Conservation (phyloP, 371 early-diverging fungal genomes). For the Saksenaea vasiformis region DNA sequence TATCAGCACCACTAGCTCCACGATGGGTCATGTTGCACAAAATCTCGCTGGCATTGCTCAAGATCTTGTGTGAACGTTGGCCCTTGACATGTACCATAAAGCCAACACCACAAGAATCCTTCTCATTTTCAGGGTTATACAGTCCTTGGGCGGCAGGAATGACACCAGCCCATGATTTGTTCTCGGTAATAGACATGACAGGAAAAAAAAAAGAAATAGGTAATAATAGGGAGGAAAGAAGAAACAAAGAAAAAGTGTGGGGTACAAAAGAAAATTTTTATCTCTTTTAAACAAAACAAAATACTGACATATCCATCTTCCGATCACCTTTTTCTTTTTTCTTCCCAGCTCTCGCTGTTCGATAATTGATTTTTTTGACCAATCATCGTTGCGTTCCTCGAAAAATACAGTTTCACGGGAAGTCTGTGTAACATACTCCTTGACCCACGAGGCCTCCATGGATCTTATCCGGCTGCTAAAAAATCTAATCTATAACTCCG, state of each 20-base stretch:
- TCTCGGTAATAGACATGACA: background rate
- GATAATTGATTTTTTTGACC: background rate
- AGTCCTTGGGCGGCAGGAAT: conserved; percentile 80
- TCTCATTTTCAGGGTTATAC: conserved; percentile 81
- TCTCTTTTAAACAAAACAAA: background rate
- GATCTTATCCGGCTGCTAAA: background rate
- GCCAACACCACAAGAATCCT: conserved; percentile 93
- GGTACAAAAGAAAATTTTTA: background rate
- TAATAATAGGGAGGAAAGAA: background rate
- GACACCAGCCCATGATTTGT: conserved; percentile 20
- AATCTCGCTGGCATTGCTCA: conserved; percentile 75
- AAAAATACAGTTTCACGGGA: background rate
- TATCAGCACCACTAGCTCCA: conserved; percentile 92
- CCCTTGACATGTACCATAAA: conserved; percentile 88
- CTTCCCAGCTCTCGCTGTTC: conserved; percentile 4
- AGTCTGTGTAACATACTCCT: background rate
- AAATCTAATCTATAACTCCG: conserved; percentile 7
- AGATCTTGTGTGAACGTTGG: conserved; percentile 72
- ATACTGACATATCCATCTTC: background rate
- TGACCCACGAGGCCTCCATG: background rate
- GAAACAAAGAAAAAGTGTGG: background rate
- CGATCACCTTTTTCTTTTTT: background rate
- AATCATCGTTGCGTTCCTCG: background rate
- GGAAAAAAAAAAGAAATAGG: background rate
- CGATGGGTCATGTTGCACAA: conserved; percentile 98